Conservation (phyloP, 345 rosid species). For the Punica granatum region DNA sequence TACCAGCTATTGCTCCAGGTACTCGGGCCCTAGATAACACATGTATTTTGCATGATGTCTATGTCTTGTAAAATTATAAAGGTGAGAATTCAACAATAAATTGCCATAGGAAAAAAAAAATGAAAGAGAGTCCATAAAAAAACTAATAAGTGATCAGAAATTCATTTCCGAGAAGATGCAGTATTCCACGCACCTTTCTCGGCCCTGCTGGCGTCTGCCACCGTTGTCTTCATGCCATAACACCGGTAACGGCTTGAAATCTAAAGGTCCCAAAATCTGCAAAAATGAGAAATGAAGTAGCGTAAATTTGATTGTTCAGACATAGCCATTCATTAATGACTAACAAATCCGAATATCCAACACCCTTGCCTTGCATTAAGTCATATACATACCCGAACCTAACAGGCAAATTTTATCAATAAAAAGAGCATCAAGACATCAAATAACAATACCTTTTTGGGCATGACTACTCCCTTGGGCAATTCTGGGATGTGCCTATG, state of each 20-base stretch:
- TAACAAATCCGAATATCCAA: not conserved
- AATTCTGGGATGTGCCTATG: constrained; percentile 62
- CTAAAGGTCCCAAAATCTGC: constrained; percentile 63
- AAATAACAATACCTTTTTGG: constrained; percentile 53
- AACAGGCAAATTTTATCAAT: not conserved
- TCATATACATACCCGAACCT: not conserved
- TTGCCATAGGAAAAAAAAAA: no score
- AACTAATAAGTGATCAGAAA: not conserved
- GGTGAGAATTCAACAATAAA: not conserved
- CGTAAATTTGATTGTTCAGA: not conserved
- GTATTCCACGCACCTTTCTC: constrained; percentile 57
- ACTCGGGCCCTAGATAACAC: constrained; percentile 56
- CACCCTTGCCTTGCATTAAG: not conserved
- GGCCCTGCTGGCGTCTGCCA: constrained; percentile 61
- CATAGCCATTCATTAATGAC: not conserved
- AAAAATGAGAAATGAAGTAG: constrained; percentile 10
- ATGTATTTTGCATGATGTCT: not conserved
- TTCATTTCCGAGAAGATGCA: not conserved
- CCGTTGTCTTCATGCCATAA: constrained; percentile 92
- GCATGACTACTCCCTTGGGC: constrained; percentile 63
- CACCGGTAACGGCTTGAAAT: constrained; percentile 73
- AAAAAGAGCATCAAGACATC: not conserved
- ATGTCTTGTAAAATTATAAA: not conserved
- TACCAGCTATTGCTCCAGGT: constrained; percentile 77
- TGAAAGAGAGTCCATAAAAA: not conserved